Evolutionary conservation across 169 alveolate genomes (phyloP).

Genomic region (Babesia bigemina): DNA sequence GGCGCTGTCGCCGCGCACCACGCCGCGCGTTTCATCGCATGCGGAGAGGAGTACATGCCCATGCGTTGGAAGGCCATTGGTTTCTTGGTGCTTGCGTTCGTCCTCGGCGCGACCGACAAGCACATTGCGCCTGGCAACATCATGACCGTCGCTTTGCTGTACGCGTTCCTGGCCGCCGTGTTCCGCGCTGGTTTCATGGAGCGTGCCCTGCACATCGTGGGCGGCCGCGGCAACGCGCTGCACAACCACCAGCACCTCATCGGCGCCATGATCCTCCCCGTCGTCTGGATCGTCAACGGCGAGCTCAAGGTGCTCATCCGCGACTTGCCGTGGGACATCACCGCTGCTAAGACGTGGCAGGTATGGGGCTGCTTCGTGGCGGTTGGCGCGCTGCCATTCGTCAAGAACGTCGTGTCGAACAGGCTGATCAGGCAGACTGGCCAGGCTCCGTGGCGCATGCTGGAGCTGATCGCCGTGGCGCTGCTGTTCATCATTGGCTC

Average conservation of each 20-base stretch:
- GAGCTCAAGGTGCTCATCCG: conserved; percentile 74
- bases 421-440: conserved; percentile 90
- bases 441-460: conserved; percentile 93
- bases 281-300: conserved; percentile 81
- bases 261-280: conserved; percentile 86
- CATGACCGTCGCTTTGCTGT: conserved; percentile 85
- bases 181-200: conserved; percentile 91
- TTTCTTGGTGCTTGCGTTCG: conserved; percentile 83
- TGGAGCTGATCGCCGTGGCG: conserved; percentile 88
- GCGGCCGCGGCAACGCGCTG: conserved; percentile 89
- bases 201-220: conserved; percentile 88
- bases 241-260: conserved; percentile 90
- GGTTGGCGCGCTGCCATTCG: conserved; percentile 90
- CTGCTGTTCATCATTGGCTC: conserved; percentile 87
- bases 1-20: conserved; percentile 93
- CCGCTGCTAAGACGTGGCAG: conserved; percentile 83
- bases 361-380: conserved; percentile 90
- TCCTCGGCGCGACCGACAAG: conserved; percentile 88
- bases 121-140: conserved; percentile 86
- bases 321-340: conserved; percentile 80
- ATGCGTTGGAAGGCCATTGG: conserved; percentile 89
- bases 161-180: conserved; percentile 88
- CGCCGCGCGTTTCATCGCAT: conserved; percentile 89
- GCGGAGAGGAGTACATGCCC: conserved; percentile 91
- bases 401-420: conserved; percentile 89